Evolutionary conservation across 1,284 basidiomycete species (phyloP).

Genomic region (Inonotus hispidus): DNA sequence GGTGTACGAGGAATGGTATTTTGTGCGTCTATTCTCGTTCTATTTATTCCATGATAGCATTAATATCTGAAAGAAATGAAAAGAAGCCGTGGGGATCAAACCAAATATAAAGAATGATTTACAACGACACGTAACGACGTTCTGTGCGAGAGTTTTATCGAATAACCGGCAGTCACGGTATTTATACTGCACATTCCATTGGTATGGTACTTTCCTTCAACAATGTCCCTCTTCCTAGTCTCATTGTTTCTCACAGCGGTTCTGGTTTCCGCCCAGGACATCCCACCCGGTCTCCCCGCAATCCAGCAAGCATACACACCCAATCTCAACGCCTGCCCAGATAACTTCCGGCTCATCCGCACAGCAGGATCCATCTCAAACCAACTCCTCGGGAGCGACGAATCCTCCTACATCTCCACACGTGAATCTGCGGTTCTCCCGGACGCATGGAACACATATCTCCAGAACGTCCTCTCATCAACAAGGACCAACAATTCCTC

Average conservation of each 20-base stretch:
- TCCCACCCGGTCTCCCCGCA: not conserved
- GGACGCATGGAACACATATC: conserved; percentile 30
- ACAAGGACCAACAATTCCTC: conserved; percentile 19
- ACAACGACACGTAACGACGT: not conserved
- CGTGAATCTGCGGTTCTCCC: conserved; percentile 29
- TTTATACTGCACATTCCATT: not conserved
- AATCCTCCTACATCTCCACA: conserved; percentile 28
- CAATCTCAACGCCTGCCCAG: conserved; percentile 9
- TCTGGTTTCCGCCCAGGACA: not conserved
- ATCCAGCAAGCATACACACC: conserved; percentile 12
- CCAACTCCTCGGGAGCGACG: conserved; percentile 28
- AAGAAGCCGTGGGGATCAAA: too few species aligned
- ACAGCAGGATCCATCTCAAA: conserved; percentile 19
- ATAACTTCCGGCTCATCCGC: conserved; percentile 17
- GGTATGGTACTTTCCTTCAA: not conserved
- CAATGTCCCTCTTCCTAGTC: not conserved
- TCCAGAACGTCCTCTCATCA: conserved; percentile 27
- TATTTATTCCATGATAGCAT: too few species aligned
- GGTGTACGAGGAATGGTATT: too few species aligned
- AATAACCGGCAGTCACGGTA: not conserved
- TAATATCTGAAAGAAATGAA: too few species aligned
- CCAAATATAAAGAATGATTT: too few species aligned
- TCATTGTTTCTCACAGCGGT: not conserved
- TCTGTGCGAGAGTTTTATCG: not conserved
- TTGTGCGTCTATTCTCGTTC: too few species aligned